phyloP scores from a whole-genome alignment of 371 early-diverging fungal species.

The Syncephalis plumigaleata region DNA sequence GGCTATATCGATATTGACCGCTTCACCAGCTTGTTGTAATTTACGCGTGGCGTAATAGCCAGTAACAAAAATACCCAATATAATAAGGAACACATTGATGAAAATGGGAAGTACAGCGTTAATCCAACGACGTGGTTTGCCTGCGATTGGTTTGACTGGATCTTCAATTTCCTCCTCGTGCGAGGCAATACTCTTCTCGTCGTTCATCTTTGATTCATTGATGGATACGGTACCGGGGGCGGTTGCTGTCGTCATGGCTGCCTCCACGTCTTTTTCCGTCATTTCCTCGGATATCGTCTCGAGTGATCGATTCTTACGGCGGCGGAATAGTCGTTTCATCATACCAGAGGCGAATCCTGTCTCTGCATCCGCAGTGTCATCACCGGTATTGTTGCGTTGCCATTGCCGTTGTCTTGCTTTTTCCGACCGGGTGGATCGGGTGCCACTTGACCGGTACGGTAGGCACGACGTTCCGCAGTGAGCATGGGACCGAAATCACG shows the following conservation, averaged over 20 bases:
- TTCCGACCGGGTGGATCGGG: not conserved
- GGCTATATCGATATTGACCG: not conserved
- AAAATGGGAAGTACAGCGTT: slow-evolving; percentile 3
- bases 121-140: slow-evolving; percentile 3
- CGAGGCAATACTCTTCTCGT: too few species aligned
- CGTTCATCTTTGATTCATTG: too few species aligned
- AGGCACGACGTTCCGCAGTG: slow-evolving; percentile 3
- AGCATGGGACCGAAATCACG: slow-evolving; percentile 7
- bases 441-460: not conserved
- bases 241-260: too few species aligned
- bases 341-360: not conserved
- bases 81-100: not conserved
- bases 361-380: too few species aligned
- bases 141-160: not conserved
- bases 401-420: not conserved
- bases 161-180: slow-evolving; percentile 1
- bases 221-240: too few species aligned
- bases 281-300: too few species aligned
- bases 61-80: slow-evolving; percentile 1
- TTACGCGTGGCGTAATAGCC: slow-evolving; percentile 2
- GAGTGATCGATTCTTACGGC: too few species aligned
- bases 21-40: not conserved
- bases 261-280: too few species aligned
- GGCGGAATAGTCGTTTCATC: too few species aligned
- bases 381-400: not conserved